Evolutionary conservation across 305 asterid species (phyloP).

Genomic region (Coffea humblotiana): DNA sequence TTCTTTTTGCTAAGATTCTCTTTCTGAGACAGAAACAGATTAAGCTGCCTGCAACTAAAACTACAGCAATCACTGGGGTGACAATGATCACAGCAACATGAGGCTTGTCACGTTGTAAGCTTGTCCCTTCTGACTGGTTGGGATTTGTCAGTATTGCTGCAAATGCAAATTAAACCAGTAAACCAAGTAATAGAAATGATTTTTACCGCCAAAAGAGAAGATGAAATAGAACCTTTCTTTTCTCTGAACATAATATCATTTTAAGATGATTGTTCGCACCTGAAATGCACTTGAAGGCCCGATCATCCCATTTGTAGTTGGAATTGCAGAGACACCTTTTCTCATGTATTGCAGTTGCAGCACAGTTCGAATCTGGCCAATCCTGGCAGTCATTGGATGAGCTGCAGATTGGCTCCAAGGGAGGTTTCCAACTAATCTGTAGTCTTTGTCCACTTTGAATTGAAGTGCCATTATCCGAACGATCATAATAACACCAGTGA

Average conservation of each 20-base stretch:
- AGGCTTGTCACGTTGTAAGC: background rate
- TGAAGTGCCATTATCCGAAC: background rate
- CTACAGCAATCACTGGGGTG: conserved; percentile 23
- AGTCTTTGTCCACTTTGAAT: background rate
- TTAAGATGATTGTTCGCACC: background rate
- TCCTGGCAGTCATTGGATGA: conserved; percentile 14
- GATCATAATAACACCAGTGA: conserved; percentile 17
- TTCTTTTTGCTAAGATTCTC: conserved; percentile 12
- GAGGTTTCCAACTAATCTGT: conserved; percentile 25
- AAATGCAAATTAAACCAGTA: background rate
- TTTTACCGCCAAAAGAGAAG: background rate
- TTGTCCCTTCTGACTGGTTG: background rate
- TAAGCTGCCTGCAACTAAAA: conserved; percentile 23
- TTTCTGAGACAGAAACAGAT: conserved; percentile 20
- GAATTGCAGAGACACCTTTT: conserved; percentile 28
- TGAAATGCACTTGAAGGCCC: conserved; percentile 8
- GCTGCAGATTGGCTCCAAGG: conserved; percentile 29
- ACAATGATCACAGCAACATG: background rate
- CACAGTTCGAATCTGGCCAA: conserved; percentile 31
- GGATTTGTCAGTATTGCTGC: background rate
- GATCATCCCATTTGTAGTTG: conserved; percentile 22
- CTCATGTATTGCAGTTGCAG: background rate
- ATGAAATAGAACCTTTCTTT: background rate
- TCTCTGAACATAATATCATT: background rate
- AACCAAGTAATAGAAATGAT: background rate